Base-by-base conservation (phyloP, 2,329 filamentous ascomycete genomes). In the Fusarium torulosum region DNA sequence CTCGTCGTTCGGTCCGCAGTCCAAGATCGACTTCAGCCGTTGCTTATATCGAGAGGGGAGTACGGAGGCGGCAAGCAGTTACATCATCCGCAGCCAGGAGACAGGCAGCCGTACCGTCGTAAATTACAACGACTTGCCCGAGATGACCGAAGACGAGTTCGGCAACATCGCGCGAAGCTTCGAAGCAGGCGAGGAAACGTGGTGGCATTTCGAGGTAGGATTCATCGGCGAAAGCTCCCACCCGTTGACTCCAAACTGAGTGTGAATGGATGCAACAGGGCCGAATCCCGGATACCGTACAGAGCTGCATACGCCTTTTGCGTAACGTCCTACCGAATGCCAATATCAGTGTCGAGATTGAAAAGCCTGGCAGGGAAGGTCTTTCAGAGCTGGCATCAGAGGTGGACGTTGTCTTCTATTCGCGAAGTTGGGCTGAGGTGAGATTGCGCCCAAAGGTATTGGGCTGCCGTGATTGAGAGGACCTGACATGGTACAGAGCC, bases 351-450 rank as follows among this genome's bases (percentile, higher is more conserved):
- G 87, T 93, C 53, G 91, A 93, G 76, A 80, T 91, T 41, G 91
- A 93, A 79, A 93, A 91, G 75, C 90, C 90, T 3, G 83, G 82
- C 14, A 84, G 91, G 13, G 75, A 78, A 27, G 89, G 88, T 4
- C 81, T 93, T 55, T 78, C 81, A 49, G 81, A 85, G 27, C 82
- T 92, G 46, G 89, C 89, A 25, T 80, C 81, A 37, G 81, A 85
- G 69, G 90, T 89, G 23, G 88, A 93, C 72, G 84, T 91, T 19
- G 86, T 93, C n/a, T 92, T 93, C 75, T 93, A 90, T 78, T 91
- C 90, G 14, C 86, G 84, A 71, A 83, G 82, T 50, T 93, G 91
- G 90, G 90, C 90, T 60, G 84, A 89, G 80, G 89, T 90, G 78
- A 77, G 76, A 69, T 44, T 45, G 37, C 44, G 54, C 46, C 37